Evolutionary conservation across 768 basidiomycete species (phyloP).

Genomic region (Sporobolomyces roseus): DNA sequence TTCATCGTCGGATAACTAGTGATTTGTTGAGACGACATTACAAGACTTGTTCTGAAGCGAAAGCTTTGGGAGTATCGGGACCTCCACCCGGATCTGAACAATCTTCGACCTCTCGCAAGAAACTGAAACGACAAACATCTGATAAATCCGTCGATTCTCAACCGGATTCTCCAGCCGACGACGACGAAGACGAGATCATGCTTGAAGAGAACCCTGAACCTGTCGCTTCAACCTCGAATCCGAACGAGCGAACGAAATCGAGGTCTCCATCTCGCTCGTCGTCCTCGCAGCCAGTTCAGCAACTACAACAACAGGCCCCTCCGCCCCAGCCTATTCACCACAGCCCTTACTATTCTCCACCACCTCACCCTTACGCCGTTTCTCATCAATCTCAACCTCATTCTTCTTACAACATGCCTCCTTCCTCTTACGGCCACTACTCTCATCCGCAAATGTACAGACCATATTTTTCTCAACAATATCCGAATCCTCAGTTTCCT

Average conservation of each 20-base stretch:
- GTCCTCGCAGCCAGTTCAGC: not conserved
- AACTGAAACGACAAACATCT: not conserved
- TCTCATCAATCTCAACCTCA: not conserved
- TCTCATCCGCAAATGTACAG: not conserved
- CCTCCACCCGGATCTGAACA: constrained; percentile 11
- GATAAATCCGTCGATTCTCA: not conserved
- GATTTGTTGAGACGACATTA: constrained; percentile 28
- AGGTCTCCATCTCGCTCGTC: not conserved
- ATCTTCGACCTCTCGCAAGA: not conserved
- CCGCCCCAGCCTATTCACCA: not conserved
- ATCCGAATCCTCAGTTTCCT: too few relatives aligned
- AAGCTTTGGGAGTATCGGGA: constrained; percentile 6
- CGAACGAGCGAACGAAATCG: not conserved
- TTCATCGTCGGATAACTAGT: not conserved
- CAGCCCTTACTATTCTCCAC: not conserved
- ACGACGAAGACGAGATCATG: not conserved
- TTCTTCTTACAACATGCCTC: not conserved
- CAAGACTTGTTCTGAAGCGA: constrained; percentile 29
- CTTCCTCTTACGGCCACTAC: not conserved
- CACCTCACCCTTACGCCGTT: not conserved
- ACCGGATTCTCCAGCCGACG: too few relatives aligned
- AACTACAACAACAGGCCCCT: not conserved
- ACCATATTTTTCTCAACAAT: too few relatives aligned
- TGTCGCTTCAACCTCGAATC: constrained; percentile 5
- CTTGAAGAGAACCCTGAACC: constrained; percentile 1